These are phyloP conservation scores for Pelargonium cotyledonis DNA, from an alignment of 441 rosid genomes.

Conservation along the genomic window DNA sequence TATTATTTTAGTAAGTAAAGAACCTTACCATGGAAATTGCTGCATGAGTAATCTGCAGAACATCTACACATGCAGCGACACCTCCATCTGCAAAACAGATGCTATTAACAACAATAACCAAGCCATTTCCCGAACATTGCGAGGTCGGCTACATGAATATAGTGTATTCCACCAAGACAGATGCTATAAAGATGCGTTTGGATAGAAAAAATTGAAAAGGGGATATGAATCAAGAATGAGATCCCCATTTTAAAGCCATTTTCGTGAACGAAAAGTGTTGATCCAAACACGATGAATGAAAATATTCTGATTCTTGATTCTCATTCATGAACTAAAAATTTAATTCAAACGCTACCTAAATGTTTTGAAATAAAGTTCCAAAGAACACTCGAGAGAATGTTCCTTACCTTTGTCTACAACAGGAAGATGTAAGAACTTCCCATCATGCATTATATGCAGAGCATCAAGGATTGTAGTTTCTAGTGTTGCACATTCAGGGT, in stretches of 20 bases:
- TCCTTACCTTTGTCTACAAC: conserved; percentile 70
- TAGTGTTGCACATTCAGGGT: conserved; percentile 82
- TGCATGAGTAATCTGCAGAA: conserved; percentile 79
- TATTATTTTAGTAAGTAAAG: neutral
- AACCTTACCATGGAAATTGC: conserved; percentile 80
- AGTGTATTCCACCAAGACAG: no score
- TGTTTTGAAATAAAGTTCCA: neutral
- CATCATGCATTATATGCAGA: conserved; percentile 83
- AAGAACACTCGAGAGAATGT: neutral
- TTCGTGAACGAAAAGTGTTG: no score
- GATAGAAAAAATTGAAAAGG: no score
- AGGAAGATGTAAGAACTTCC: conserved; percentile 96
- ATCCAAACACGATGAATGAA: no score
- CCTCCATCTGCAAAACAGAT: conserved; percentile 52
- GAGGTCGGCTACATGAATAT: no score
- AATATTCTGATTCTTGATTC: no score
- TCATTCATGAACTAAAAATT: no score
- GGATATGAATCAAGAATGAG: no score
- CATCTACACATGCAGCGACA: conserved; percentile 78
- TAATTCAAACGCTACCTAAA: neutral
- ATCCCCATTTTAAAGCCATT: no score
- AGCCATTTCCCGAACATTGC: no score
- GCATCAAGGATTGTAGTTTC: conserved; percentile 95
- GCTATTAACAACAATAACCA: no score
- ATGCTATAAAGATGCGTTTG: no score